These are phyloP conservation scores for Marchantia paleacea DNA, from an alignment of 225 moss, liverwort and hornwort species.

Conservation along the genomic window DNA sequence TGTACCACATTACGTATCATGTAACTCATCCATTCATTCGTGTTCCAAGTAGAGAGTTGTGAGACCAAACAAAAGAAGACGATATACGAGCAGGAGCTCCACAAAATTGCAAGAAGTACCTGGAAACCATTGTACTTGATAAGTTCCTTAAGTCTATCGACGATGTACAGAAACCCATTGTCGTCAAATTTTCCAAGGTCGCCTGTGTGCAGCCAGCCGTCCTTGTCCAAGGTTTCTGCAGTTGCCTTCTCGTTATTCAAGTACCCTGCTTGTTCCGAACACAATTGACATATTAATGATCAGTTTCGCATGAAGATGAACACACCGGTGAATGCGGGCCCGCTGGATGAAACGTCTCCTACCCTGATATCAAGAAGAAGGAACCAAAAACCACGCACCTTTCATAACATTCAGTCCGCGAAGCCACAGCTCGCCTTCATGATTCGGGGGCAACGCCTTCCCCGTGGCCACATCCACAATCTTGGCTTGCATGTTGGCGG, in stretches of 20 bases:
- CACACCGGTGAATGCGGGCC: too few species aligned
- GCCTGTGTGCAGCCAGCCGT: conserved; percentile 74
- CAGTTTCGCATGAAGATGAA: not conserved
- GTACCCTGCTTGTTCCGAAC: conserved; percentile 25
- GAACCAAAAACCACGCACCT: conserved; percentile 36
- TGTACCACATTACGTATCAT: not conserved
- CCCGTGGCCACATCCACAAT: conserved; percentile 57
- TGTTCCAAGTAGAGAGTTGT: too few species aligned
- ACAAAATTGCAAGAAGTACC: conserved; percentile 17
- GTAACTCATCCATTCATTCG: not conserved
- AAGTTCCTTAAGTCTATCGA: conserved; percentile 78
- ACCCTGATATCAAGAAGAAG: not conserved
- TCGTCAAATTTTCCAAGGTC: conserved; percentile 65
- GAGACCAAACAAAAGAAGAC: too few species aligned
- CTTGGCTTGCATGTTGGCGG: conserved; percentile 51
- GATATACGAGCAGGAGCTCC: too few species aligned
- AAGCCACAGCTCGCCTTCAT: conserved; percentile 74
- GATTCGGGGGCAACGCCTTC: conserved; percentile 44
- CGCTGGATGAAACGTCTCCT: too few species aligned
- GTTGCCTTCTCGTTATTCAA: conserved; percentile 42
- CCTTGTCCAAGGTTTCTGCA: conserved; percentile 35
- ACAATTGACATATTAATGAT: not conserved
- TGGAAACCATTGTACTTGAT: conserved; percentile 85
- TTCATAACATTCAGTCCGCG: conserved; percentile 65
- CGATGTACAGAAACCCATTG: conserved; percentile 63